phyloP scores from a whole-genome alignment of 2,329 filamentous ascomycete genomes.

The Sphaceloma murrayae region DNA sequence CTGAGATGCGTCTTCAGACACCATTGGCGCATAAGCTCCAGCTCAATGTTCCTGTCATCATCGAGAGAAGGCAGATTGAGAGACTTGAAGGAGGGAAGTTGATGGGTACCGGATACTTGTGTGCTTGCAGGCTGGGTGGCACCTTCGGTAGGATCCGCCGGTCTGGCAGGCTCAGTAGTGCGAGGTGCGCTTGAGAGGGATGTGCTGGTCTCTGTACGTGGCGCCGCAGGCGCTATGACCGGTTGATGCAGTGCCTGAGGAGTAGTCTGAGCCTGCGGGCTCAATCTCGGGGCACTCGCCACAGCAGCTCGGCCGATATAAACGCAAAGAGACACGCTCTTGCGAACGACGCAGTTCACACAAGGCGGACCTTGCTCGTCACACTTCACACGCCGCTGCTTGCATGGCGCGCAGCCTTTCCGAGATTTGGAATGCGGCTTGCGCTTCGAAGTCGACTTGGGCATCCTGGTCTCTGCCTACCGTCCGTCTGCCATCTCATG shows the following conservation, averaged over 20 bases:
- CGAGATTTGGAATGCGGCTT: constrained; percentile 10
- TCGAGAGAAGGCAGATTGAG: not conserved
- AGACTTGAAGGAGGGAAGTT: constrained; percentile 1
- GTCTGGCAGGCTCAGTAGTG: too few relatives aligned
- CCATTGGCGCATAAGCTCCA: constrained; percentile 12
- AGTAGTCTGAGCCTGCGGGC: too few relatives aligned
- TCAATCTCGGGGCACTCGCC: too few relatives aligned
- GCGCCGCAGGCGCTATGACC: not conserved
- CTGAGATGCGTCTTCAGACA: constrained; percentile 2
- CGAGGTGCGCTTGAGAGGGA: too few relatives aligned
- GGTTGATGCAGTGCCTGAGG: not conserved
- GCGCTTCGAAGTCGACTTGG: not conserved
- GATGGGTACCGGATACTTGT: not conserved
- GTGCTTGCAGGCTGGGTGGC: too few relatives aligned
- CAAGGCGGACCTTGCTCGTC: constrained; percentile 10
- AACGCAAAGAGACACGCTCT: not conserved
- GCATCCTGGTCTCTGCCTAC: not conserved
- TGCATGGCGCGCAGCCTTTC: constrained; percentile 5
- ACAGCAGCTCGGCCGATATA: not conserved
- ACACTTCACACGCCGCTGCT: constrained; percentile 1
- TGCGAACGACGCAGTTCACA: not conserved
- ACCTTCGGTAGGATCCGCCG: too few relatives aligned
- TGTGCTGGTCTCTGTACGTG: too few relatives aligned
- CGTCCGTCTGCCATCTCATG: too few relatives aligned
- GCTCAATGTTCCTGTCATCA: constrained; percentile 3